These are phyloP conservation scores for Coccomyxa sp. DNA, from an alignment of 139 green algal species.

Conservation along the genomic window DNA sequence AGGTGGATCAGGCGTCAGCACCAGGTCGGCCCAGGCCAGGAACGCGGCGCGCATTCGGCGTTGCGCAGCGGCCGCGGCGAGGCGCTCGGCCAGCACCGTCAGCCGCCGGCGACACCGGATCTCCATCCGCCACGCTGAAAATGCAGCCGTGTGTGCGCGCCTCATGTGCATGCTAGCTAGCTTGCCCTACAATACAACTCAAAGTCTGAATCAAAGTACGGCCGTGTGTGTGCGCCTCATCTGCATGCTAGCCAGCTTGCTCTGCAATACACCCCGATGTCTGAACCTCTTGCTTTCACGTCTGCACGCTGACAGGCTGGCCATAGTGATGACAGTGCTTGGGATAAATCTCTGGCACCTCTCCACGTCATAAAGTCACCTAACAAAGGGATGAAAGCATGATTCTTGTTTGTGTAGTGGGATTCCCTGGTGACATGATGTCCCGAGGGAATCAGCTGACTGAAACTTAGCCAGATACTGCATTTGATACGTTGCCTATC, in stretches of 20 bases:
- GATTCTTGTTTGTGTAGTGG: too few relatives aligned
- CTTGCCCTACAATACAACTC: not conserved
- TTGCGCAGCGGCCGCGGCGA: not conserved
- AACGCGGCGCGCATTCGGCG: not conserved
- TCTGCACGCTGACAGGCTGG: not conserved
- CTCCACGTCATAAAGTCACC: too few relatives aligned
- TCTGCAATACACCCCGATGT: not conserved
- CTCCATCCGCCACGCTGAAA: not conserved
- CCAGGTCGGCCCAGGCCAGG: not conserved
- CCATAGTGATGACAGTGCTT: not conserved
- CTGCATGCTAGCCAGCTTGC: not conserved
- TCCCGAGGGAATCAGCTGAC: too few relatives aligned
- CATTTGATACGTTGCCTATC: too few relatives aligned
- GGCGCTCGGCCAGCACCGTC: not conserved
- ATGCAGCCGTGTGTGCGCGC: too few relatives aligned
- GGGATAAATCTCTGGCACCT: not conserved
- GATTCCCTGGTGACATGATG: too few relatives aligned
- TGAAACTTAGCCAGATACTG: too few relatives aligned
- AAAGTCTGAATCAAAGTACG: not conserved
- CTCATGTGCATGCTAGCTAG: not conserved
- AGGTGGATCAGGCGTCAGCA: too few relatives aligned
- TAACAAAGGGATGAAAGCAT: too few relatives aligned
- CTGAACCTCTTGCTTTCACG: not conserved
- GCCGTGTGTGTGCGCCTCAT: not conserved
- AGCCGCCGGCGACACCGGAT: not conserved